Evolutionary conservation across 2,329 filamentous ascomycete genomes (phyloP).

Genomic region (Colletotrichum spinosum): DNA sequence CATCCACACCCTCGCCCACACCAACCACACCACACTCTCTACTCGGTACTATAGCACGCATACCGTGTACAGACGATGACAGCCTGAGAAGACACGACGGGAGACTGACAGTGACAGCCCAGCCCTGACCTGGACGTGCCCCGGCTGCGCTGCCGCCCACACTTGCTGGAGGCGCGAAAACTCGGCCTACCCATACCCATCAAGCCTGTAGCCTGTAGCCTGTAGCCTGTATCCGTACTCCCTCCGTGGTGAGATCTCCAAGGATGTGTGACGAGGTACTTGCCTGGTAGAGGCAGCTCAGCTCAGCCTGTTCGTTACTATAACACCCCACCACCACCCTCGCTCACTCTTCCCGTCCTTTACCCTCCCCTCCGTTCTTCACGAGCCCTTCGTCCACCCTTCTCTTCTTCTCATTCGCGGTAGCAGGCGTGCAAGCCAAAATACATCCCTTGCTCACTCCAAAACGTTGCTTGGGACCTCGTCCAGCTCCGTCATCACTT

Average conservation of each 20-base stretch:
- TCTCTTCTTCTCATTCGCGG: conserved; percentile 69
- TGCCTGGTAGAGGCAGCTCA: conserved; percentile 15
- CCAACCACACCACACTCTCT: too few relatives aligned
- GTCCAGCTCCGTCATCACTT: conserved; percentile 61
- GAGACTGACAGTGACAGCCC: conserved; percentile 14
- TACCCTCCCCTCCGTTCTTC: conserved; percentile 61
- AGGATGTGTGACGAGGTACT: conserved; percentile 12
- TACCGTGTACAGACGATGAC: background rate
- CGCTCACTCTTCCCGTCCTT: conserved; percentile 53
- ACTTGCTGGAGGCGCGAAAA: too few relatives aligned
- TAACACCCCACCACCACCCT: conserved; percentile 64
- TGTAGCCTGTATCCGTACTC: too few relatives aligned
- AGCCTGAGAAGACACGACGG: conserved; percentile 20
- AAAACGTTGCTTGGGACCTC: conserved; percentile 56
- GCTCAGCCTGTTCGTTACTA: conserved; percentile 42
- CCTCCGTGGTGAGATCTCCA: too few relatives aligned
- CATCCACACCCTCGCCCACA: background rate
- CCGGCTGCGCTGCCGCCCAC: too few relatives aligned
- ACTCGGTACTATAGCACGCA: too few relatives aligned
- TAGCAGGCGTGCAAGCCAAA: conserved; percentile 70
- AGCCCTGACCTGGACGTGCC: background rate
- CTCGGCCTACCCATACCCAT: too few relatives aligned
- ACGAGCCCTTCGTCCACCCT: conserved; percentile 69
- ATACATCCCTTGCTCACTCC: conserved; percentile 53
- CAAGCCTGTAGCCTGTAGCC: too few relatives aligned